Evolutionary conservation across 139 green algal species (phyloP).

Genomic region (Chlorella sp.): DNA sequence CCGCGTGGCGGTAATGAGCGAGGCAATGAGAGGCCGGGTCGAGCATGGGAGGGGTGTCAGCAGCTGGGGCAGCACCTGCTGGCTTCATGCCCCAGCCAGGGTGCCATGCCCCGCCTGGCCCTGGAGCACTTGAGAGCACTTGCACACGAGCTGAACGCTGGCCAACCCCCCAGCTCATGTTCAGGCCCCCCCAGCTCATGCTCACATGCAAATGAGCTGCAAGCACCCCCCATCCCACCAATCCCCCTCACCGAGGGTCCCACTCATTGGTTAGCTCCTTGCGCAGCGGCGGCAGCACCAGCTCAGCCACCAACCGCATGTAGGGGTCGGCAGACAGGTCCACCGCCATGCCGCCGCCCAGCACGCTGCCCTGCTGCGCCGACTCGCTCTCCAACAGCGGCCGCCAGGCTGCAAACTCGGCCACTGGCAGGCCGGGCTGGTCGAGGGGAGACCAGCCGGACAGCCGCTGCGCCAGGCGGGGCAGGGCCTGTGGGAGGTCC

Average conservation of each 20-base stretch:
- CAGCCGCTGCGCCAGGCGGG: conserved; percentile 50
- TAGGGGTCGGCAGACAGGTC: conserved; percentile 69
- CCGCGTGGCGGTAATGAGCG: no score
- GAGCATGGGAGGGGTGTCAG: no score
- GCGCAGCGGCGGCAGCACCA: conserved; percentile 86
- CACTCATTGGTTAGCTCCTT: conserved; percentile 76
- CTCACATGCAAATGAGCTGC: no score
- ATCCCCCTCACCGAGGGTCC: conserved; percentile 81
- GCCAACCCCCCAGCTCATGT: no score
- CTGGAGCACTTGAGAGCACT: no score
- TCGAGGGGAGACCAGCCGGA: conserved; percentile 71
- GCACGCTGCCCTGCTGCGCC: conserved; percentile 17
- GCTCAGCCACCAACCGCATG: conserved; percentile 72
- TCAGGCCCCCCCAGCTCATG: no score
- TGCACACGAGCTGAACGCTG: no score
- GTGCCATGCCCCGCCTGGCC: no score
- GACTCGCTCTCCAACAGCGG: conserved; percentile 71
- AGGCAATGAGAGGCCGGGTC: no score
- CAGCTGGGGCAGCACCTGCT: no score
- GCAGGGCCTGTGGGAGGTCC: conserved; percentile 37
- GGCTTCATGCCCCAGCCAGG: no score
- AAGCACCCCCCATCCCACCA: no score
- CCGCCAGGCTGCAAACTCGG: conserved; percentile 69
- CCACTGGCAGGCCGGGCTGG: conserved; percentile 49
- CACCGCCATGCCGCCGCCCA: background rate